phyloP scores from a whole-genome alignment of 495 filamentous ascomycete genomes.

The Aspergillus olivimuriae region DNA sequence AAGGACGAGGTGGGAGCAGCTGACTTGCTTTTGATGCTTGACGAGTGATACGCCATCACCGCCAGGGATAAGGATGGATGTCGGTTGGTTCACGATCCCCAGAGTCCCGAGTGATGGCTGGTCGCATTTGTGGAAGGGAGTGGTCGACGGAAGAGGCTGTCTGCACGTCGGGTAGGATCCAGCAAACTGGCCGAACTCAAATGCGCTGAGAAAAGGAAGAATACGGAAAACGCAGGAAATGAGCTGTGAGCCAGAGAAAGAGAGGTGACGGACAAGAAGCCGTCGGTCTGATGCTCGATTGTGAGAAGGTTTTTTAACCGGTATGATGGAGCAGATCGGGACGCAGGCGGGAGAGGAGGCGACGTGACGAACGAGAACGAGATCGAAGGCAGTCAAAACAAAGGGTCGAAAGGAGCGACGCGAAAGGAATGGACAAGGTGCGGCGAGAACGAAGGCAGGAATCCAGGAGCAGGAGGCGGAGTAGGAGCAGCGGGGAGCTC shows the following conservation, averaged over 20 bases:
- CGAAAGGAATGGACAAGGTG: neutral
- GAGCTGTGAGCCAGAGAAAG: no score
- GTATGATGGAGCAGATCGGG: neutral
- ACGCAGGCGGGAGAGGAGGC: no score
- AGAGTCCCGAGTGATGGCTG: slow-evolving; percentile 13
- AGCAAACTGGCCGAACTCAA: no score
- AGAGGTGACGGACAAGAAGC: neutral
- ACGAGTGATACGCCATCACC: slow-evolving; percentile 33
- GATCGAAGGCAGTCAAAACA: neutral
- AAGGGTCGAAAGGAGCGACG: neutral
- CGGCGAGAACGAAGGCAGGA: neutral
- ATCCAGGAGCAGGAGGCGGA: neutral
- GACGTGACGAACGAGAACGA: neutral
- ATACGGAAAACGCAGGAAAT: no score
- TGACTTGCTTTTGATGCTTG: slow-evolving; percentile 32
- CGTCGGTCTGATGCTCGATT: no score
- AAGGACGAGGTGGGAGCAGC: slow-evolving; percentile 37
- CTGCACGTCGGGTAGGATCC: no score
- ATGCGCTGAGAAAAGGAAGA: no score
- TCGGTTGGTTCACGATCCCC: slow-evolving; percentile 23
- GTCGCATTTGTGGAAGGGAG: slow-evolving; percentile 8
- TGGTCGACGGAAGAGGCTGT: neutral
- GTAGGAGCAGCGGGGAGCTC: neutral
- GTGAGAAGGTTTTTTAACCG: no score
- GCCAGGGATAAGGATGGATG: slow-evolving; percentile 1